These are phyloP conservation scores for Glaciozyma antarctica DNA, from an alignment of 768 basidiomycete species.

Conservation along the genomic window DNA sequence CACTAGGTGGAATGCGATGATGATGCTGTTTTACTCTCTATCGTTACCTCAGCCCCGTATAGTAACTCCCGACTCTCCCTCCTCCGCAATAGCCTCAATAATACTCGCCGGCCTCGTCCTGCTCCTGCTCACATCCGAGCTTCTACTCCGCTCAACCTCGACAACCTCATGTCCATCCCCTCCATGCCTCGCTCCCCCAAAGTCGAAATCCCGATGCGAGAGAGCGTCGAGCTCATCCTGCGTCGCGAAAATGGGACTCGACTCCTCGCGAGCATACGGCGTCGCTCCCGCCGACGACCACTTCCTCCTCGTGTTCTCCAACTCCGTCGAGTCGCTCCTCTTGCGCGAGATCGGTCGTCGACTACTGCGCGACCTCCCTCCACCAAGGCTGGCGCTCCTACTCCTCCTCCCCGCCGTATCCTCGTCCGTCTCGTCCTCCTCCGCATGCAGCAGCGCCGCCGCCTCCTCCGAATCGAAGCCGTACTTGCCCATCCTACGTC, in stretches of 20 bases:
- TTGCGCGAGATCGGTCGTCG: neutral
- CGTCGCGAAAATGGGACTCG: neutral
- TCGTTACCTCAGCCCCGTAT: neutral
- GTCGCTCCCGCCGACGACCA: no score
- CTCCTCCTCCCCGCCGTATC: neutral
- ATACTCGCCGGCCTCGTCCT: neutral
- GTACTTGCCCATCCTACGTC: neutral
- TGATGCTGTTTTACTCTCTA: no score
- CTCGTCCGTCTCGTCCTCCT: neutral
- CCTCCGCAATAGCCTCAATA: conserved; percentile 10
- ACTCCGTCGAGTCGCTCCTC: conserved; percentile 19
- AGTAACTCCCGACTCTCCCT: conserved; percentile 22
- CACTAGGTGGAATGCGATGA: neutral
- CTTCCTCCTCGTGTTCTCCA: neutral
- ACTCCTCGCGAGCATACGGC: neutral
- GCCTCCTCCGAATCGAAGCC: conserved; percentile 14
- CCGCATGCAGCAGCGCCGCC: conserved; percentile 9
- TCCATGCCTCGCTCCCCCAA: neutral
- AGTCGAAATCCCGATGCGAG: conserved; percentile 1
- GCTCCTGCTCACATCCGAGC: neutral
- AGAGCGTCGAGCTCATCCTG: neutral
- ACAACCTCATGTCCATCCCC: neutral
- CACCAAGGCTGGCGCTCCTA: conserved; percentile 4
- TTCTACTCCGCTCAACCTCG: neutral
- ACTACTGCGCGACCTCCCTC: conserved; percentile 6